Conservation (phyloP, 208 protist genomes). For the Wallacemonas sp. region DNA sequence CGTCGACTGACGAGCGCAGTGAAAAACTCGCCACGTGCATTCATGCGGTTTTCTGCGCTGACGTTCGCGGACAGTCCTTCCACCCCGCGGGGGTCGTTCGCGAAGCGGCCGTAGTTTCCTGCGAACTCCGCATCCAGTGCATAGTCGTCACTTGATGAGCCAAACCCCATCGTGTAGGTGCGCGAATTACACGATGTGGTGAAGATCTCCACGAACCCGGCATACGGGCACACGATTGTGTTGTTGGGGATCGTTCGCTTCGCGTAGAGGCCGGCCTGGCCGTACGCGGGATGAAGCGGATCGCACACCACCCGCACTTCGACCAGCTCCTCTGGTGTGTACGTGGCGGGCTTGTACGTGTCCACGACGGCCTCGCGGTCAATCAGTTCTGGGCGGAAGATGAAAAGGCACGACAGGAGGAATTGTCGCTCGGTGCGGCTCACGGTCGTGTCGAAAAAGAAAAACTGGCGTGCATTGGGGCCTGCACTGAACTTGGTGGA, state of each 20-base stretch:
- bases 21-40: constrained; percentile 75
- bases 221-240: constrained; percentile 77
- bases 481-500: constrained; percentile 69
- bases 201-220: constrained; percentile 83
- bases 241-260: constrained; percentile 61
- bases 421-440: constrained; percentile 64
- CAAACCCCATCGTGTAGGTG: constrained; percentile 91
- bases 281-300: constrained; percentile 77
- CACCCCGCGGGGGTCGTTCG: constrained; percentile 84
- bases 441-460: constrained; percentile 73
- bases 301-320: constrained; percentile 83
- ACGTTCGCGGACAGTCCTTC: constrained; percentile 68
- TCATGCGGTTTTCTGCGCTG: constrained; percentile 78
- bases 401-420: constrained; percentile 69
- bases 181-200: constrained; percentile 77
- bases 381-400: constrained; percentile 36
- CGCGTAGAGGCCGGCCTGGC: constrained; percentile 84
- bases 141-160: constrained; percentile 73
- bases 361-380: constrained; percentile 32
- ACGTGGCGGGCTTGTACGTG: constrained; percentile 32
- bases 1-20: constrained; percentile 77
- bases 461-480: constrained; percentile 58
- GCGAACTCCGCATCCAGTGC: constrained; percentile 88
- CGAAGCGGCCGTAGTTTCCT: constrained; percentile 87
- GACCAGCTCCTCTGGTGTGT: constrained; percentile 70